A percentile compares a stretch with the other conserved stretches of the same genome.
Conservation (phyloP, 495 filamentous ascomycete species). For the Rhypophila decipiens region DNA sequence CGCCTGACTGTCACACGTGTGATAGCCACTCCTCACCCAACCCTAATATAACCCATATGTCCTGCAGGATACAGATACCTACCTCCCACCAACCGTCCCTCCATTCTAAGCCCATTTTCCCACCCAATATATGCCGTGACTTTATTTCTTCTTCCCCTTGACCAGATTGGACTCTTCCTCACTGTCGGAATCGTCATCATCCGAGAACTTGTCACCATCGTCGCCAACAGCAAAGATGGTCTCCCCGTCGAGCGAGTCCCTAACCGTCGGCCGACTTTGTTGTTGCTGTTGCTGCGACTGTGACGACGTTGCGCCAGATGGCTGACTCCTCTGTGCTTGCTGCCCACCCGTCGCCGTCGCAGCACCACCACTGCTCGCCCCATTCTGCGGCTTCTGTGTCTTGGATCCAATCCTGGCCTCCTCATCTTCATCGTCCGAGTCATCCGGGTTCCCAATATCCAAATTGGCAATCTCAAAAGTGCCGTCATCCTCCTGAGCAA, state of each 20-base stretch:
- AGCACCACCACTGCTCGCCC: conserved; percentile 3
- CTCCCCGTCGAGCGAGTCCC: conserved; percentile 81
- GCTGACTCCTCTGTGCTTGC: not conserved
- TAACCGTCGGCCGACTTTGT: conserved; percentile 27
- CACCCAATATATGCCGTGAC: too few species aligned
- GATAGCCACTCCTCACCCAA: too few species aligned
- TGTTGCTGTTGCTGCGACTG: conserved; percentile 13
- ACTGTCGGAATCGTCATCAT: conserved; percentile 52
- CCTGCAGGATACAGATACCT: too few species aligned
- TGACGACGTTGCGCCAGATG: conserved; percentile 1
- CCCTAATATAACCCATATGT: too few species aligned
- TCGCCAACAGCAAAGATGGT: conserved; percentile 93
- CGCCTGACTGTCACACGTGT: too few species aligned
- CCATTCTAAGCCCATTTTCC: too few species aligned
- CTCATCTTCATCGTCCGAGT: conserved; percentile 62
- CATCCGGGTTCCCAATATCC: conserved; percentile 67
- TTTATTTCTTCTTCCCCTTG: conserved; percentile 33
- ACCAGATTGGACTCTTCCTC: conserved; percentile 64
- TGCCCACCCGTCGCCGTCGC: conserved; percentile 10
- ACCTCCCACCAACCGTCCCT: too few species aligned
- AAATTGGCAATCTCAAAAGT: conserved; percentile 83
- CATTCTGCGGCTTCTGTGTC: conserved; percentile 6
- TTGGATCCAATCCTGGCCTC: conserved; percentile 38
- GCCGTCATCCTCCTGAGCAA: conserved; percentile 93
- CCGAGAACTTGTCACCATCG: conserved; percentile 61